Evolutionary conservation across 169 alveolate species (phyloP), one percentile per base, ranked within the genome.

Genomic region (Plasmodium sp.): DNA sequence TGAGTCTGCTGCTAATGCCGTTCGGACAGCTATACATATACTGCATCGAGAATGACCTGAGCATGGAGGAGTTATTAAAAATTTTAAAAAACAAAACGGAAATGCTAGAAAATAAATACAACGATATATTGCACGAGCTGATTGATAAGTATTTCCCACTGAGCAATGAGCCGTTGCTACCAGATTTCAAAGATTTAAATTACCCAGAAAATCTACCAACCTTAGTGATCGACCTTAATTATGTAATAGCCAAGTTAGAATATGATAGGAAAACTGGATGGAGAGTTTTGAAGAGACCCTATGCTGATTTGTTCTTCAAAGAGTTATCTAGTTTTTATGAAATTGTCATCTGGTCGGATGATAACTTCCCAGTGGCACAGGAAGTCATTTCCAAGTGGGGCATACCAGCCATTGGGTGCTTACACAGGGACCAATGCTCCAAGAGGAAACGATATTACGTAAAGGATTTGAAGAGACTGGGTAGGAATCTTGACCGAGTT

Each of bases 341-440:
- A 90, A 96, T 98, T 6, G 99, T 98, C 22, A 95, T 98, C 2
- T 98, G 99, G 99, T 97, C 99, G 33, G 99, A 98, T 67, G 99
- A 98, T 67, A 62, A 96, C 48, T 97, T 96, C 71, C 99, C 99
- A 1, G 96, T 97, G 1, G 99, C 99, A 1, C 97, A 97, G 33
- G 99, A 97, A 82, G 97, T 97, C 34, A 94, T 97, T 82, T 93
- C 96, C 41, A 97, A 96, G 74, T 98, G 99, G 99, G 98, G 98
- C 6, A 92, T 98, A 51, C 99, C 99, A 1, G 98, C 98, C 27
- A 97, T 97, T 36, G 99, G 99, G 2, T 96, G 97, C 77, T 83
- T 98, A 39, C 98, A 98, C 90, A 82, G 98, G 56, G 98, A 97
- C 95, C 98, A 93, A 73, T 98, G 98, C 95, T 92, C 93, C 27